Conservation (phyloP, 2,329 filamentous ascomycete species). For the Trichoderma sp. region DNA sequence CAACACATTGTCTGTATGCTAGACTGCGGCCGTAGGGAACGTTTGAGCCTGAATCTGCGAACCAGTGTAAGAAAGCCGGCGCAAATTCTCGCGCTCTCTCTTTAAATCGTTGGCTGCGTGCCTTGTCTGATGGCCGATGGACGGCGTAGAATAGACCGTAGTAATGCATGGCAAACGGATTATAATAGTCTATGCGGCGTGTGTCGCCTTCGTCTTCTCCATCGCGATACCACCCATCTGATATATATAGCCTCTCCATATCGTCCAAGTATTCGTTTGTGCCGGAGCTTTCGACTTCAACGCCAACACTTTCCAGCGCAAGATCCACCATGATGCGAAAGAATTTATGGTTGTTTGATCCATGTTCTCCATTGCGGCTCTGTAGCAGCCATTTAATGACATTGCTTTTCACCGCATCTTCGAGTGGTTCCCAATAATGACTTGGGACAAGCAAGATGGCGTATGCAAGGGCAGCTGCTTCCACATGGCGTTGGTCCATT, state of each 20-base stretch:
- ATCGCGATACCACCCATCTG: conserved; percentile 15
- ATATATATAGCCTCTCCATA: conserved; percentile 17
- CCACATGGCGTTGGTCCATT: conserved; percentile 11
- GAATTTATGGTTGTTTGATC: conserved; percentile 16
- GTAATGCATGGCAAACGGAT: conserved; percentile 18
- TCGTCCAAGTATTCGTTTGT: conserved; percentile 10
- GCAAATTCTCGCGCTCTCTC: conserved; percentile 1
- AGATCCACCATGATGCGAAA: conserved; percentile 18
- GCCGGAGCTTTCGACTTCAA: neutral
- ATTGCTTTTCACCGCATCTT: neutral
- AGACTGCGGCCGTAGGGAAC: conserved; percentile 16
- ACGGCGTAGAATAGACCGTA: conserved; percentile 15
- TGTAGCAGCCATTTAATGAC: conserved; percentile 8
- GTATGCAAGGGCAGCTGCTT: conserved; percentile 9
- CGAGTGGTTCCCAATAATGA: conserved; percentile 10
- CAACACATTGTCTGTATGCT: conserved; percentile 20
- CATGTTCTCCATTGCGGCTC: conserved; percentile 10
- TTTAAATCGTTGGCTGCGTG: conserved; percentile 5
- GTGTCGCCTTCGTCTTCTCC: conserved; percentile 16
- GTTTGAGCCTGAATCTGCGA: conserved; percentile 10
- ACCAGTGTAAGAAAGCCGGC: conserved; percentile 10
- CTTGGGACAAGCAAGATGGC: neutral
- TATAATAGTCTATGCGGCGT: conserved; percentile 17
- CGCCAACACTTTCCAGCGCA: conserved; percentile 9
- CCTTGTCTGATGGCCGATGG: conserved; percentile 6